These are phyloP conservation scores for Neurospora sp. DNA, from an alignment of 2,329 filamentous ascomycete genomes.

Conservation along the genomic window DNA sequence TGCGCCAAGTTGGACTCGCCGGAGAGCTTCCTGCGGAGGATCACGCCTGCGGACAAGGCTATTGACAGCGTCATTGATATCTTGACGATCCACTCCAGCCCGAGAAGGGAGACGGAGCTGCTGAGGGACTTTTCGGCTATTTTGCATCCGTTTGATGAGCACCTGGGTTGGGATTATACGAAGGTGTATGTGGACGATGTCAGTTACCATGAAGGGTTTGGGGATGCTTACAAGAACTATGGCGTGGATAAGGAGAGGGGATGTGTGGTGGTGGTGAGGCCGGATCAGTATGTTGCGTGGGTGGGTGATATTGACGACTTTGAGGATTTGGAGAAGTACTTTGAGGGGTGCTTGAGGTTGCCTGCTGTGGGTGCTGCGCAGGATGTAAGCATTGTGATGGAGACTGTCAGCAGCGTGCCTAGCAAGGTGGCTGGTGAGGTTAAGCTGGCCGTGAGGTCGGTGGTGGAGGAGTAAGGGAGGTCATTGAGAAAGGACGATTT, in stretches of 20 bases:
- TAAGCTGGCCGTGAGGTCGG: background rate
- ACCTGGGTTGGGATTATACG: conserved; percentile 44
- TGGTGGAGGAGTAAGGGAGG: background rate
- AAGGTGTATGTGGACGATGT: conserved; percentile 47
- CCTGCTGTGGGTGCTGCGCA: background rate
- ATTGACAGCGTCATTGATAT: conserved; percentile 41
- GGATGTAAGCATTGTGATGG: background rate
- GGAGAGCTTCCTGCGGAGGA: conserved; percentile 32
- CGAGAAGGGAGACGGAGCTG: conserved; percentile 36
- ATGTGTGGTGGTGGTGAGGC: conserved; percentile 50
- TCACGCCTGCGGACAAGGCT: conserved; percentile 11
- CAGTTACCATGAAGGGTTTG: conserved; percentile 43
- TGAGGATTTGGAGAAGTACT: conserved; percentile 25
- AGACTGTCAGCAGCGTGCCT: background rate
- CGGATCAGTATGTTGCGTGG: conserved; percentile 56
- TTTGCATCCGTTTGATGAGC: conserved; percentile 35
- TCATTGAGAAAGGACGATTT: background rate
- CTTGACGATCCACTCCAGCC: conserved; percentile 48
- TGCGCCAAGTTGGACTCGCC: conserved; percentile 31
- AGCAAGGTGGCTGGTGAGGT: background rate
- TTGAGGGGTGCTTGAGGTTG: conserved; percentile 16
- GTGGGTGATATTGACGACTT: conserved; percentile 29
- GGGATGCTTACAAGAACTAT: conserved; percentile 43
- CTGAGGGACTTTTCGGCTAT: conserved; percentile 39
- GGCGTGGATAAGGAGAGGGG: conserved; percentile 47